Evolutionary conservation across 192 early-diverging fungal genomes (phyloP), one percentile per base, ranked within the genome.

Genomic region (Coemansia furcata): DNA sequence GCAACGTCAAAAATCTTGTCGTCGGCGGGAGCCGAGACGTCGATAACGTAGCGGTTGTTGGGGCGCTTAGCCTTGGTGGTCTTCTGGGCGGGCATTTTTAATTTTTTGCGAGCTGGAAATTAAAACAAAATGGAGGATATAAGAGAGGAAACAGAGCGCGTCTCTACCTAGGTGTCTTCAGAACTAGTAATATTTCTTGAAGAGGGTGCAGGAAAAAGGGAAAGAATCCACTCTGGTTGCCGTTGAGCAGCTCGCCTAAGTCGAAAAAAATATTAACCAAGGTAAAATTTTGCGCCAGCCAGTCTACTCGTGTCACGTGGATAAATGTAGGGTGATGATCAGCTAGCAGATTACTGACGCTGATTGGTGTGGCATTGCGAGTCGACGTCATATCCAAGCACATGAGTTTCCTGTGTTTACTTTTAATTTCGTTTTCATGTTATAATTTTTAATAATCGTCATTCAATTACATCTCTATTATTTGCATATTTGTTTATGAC

Each of bases 1-100:
- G 94, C 93, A 68, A 88, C 87, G 87, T 99, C 95, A 77, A 99
- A 92, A 87, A 99, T 97, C 86, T 90, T 90, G 88, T 99, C 97
- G 67, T 80, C 83, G 78, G 92, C 95, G 66, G 97, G 95, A 58
- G 84, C 88, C 70, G 95, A 94, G 85, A 89, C 89, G 85, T 98
- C 96, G 76, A 99, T 91, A 76, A 90, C 91, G 89, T 89, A 96
- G 86, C 93, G 95, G 87, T 84, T 65, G 72, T 71, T 73, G 64
- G 83, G 78, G 85, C 87, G 87, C 86, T 89, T 89, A 64, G 74
- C 68, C 78, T 81, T 81, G 63, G 58, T 64, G 66, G 66, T 60
- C 78, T 81, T 81, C 43, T 70, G 72, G 57, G 73, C 69, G 52
- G 78, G 68, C 78, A 81, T 81, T 75, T 67, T 40, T 54, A 26